A percentile compares a stretch with the other conserved stretches of the same genome.
phyloP scores from a whole-genome alignment of 805 yeast species.

The Candida pseudoglaebosa region DNA sequence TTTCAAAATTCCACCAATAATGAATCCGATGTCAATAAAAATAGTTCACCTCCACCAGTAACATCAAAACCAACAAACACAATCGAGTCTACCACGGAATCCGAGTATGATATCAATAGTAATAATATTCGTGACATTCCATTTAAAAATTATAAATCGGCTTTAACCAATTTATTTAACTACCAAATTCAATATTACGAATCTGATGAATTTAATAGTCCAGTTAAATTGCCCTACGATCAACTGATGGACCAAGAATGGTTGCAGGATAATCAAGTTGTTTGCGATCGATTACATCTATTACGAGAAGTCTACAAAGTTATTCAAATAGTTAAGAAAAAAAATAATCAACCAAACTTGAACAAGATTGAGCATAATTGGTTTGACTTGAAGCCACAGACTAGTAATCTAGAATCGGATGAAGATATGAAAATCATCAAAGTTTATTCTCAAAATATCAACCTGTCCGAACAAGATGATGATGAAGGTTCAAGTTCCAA shows the following conservation, averaged over 20 bases:
- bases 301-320: constrained; percentile 26
- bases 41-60: constrained; percentile 2
- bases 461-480: constrained; percentile 12
- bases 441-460: neutral
- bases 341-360: constrained; percentile 6
- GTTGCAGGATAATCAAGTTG: constrained; percentile 19
- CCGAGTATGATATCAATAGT: neutral
- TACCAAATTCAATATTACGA: constrained; percentile 1
- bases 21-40: neutral
- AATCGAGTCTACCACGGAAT: constrained; percentile 1
- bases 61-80: neutral
- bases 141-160: constrained; percentile 1
- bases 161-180: neutral
- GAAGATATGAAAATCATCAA: constrained; percentile 1
- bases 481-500: constrained; percentile 15
- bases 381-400: neutral
- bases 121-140: constrained; percentile 1
- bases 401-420: neutral
- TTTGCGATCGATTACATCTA: constrained; percentile 24
- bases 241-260: constrained; percentile 18
- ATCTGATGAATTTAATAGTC: neutral
- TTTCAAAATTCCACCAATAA: too few relatives aligned
- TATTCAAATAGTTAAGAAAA: constrained; percentile 19
- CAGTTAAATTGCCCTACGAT: neutral
- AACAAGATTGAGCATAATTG: neutral